These are phyloP conservation scores for Striga hermonthica DNA, from an alignment of 305 asterid genomes.

Conservation along the genomic window DNA sequence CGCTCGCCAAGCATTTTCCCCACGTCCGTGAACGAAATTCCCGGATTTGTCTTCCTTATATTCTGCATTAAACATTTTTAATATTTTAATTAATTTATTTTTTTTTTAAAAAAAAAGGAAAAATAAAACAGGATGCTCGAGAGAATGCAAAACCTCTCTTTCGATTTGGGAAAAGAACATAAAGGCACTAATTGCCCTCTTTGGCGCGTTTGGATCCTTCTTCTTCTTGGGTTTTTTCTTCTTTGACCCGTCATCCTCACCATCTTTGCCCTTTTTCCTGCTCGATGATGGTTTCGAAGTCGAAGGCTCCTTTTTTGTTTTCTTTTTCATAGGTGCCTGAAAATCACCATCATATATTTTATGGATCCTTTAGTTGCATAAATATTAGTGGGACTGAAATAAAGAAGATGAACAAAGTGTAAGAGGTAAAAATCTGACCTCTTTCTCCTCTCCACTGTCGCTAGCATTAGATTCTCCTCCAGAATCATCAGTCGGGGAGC, in stretches of 20 bases:
- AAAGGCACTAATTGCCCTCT: slow-evolving; percentile 76
- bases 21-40: slow-evolving; percentile 60
- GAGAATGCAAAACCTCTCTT: slow-evolving; percentile 64
- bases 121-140: background rate
- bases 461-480: slow-evolving; percentile 88
- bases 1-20: slow-evolving; percentile 85
- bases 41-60: slow-evolving; percentile 74
- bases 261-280: slow-evolving; percentile 62
- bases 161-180: slow-evolving; percentile 83
- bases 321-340: slow-evolving; percentile 60
- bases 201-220: slow-evolving; percentile 75
- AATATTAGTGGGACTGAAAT: too few species aligned
- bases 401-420: background rate
- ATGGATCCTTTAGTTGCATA: too few species aligned
- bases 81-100: too few species aligned
- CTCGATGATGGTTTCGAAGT: slow-evolving; percentile 56
- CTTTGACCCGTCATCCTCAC: slow-evolving; percentile 64
- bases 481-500: slow-evolving; percentile 96
- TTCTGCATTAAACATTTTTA: slow-evolving; percentile 40
- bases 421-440: slow-evolving; percentile 36
- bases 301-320: slow-evolving; percentile 54
- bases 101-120: background rate
- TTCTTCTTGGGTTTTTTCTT: slow-evolving; percentile 88
- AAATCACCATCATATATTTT: slow-evolving; percentile 27
- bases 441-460: slow-evolving; percentile 62